Base-by-base conservation (phyloP, 2,329 filamentous ascomycete species). In the Cladophialophora yegresii region DNA sequence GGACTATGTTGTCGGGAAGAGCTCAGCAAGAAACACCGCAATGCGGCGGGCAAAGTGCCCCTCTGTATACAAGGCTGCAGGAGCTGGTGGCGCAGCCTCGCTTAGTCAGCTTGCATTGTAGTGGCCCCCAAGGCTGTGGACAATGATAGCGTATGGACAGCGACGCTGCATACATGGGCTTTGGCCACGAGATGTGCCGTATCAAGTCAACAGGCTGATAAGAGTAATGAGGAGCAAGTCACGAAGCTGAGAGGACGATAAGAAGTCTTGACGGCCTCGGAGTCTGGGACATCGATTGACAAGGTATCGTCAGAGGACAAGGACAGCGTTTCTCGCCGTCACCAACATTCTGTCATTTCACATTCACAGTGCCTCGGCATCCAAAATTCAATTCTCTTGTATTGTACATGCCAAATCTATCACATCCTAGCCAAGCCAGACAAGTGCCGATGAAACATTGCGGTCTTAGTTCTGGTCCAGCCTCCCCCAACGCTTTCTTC, bases 31-130 rank as follows among this genome's bases (percentile, higher is more conserved):
- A n/a, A n/a, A n/a, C 36, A 43, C 2, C 16, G 13, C 6, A 43
- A n/a, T 12, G 23, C 23, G 47, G 47, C 13, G 9, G 22, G 16
- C 47, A 16, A 12, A 13, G 6, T 4, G 22, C 47, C 47, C 30
- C 22, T 58, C 23, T 55, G 43, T 49, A 49, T 43, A 58, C n/a
- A 32, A 58, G n/a, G 47, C 40, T 43, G 40, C 4, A 10, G 53
- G 16, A n/a, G 26, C 33, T 43, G 36, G 36, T 6, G 3, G 36
- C 13, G 23, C 28, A 47, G 26, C 26, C 28, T 30, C 22, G 22
- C 30, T 22, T 47, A 33, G 40, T 58, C 55, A 32, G 36, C n/a
- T 4, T n/a, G 3, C 13, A 28, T 8, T 43, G 13, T 16, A 40
- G n/a, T n/a, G n/a, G n/a, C n/a, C n/a, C n/a, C n/a, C n/a, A n/a